Base-by-base conservation (phyloP, 805 yeast species). In the Wickerhamomyces ciferrii region DNA sequence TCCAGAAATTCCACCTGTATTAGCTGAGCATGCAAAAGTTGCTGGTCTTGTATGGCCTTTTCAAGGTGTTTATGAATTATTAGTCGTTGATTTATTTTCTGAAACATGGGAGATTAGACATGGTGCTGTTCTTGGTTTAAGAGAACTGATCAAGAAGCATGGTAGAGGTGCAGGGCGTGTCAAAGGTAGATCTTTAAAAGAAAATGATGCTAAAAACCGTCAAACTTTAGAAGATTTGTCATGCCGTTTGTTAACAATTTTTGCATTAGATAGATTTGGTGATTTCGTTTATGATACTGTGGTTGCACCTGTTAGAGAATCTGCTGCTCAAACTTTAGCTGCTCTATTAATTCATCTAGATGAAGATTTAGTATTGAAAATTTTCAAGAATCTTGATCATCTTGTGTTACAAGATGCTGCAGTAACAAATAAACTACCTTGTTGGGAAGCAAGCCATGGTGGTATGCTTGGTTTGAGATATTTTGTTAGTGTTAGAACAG, bases 361-460 rank as follows among this genome's bases (percentile, higher is more conserved):
- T 48, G 64, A 77, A 36, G 75, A 72, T 2, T 68, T 78, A 2
- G 83, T 87, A 7, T 56, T 80, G 9, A 72, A 75, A 42, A 79
- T 88, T 0, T 92, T 90, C 60, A 59, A 70, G 11, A 81, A 83
- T 18, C 71, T 94, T 48, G 77, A 81, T 43, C 74, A 78, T 39
- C 68, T 94, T 43, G 89, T 91, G 1, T 65, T 84, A 42, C 97
- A 92, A 62, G 72, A 75, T 39, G 58, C 69, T 5, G 14, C 48
- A 38, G 61, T 54, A 45, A 63, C 24, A 1, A 63, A 71, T 13
- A 69, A 74, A 39, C 59, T 68, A 17, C 79, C 84, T 4, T 76
- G 90, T 46, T 94, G 99, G 99, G 97, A 95, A 62, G 98, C 97
- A 3, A 87, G 94, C 48, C 99, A 94, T 70, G 99, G 98, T 55